These are phyloP conservation scores for Caryopteris hybrid DNA, from an alignment of 305 asterid species.

Conservation along the genomic window DNA sequence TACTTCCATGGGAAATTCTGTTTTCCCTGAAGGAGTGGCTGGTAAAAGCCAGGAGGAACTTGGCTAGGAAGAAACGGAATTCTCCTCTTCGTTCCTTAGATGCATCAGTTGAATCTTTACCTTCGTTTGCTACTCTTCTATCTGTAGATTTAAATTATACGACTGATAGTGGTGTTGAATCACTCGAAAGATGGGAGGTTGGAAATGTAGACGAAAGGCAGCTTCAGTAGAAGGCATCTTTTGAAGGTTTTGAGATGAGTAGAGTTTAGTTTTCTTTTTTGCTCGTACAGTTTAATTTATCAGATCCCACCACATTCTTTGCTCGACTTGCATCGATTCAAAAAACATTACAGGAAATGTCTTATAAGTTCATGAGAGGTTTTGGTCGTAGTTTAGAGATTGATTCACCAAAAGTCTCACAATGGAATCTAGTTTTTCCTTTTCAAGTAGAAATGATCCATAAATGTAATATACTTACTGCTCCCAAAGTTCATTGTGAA, in stretches of 20 bases:
- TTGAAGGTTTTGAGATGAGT: conserved; percentile 36
- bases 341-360: background rate
- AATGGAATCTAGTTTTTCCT: no score
- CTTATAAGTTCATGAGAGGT: background rate
- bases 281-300: conserved; percentile 5
- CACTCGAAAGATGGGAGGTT: conserved; percentile 19
- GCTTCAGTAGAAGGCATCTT: conserved; percentile 31
- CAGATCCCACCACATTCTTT: background rate
- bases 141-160: conserved; percentile 31
- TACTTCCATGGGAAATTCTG: conserved; percentile 48
- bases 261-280: background rate
- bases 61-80: conserved; percentile 29
- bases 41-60: conserved; percentile 45
- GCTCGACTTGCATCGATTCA: background rate
- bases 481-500: no score
- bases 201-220: conserved; percentile 14
- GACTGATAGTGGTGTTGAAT: conserved; percentile 18
- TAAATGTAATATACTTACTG: no score
- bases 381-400: background rate
- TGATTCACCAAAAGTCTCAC: no score
- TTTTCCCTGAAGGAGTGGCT: conserved; percentile 60
- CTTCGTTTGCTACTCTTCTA: conserved; percentile 31
- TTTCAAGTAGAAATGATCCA: no score
- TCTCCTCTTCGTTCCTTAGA: conserved; percentile 29
- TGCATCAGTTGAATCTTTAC: conserved; percentile 36